Conservation (phyloP, 768 basidiomycete genomes). For the Termitomyces sp. region DNA sequence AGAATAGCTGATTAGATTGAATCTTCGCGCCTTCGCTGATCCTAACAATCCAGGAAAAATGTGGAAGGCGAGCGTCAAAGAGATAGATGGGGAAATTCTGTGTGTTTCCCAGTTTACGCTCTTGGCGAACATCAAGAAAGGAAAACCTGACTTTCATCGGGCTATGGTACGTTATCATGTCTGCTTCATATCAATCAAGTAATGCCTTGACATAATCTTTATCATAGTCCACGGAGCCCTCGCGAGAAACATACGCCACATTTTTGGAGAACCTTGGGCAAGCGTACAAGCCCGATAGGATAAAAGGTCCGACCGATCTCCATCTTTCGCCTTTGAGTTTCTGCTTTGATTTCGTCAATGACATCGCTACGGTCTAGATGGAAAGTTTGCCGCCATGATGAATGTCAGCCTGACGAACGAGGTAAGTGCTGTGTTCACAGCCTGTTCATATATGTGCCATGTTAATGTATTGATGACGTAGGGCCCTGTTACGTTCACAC, state of each 20-base stretch:
- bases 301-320: constrained; percentile 55
- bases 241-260: constrained; percentile 62
- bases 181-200: not conserved
- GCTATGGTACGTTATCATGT: constrained; percentile 65
- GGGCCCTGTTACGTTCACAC: constrained; percentile 83
- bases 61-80: constrained; percentile 89
- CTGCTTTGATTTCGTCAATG: not conserved
- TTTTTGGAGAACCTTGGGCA: constrained; percentile 67
- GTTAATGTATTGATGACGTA: constrained; percentile 30
- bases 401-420: constrained; percentile 83
- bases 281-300: constrained; percentile 67
- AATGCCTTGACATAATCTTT: not conserved
- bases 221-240: constrained; percentile 57
- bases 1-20: constrained; percentile 41
- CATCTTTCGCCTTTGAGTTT: not conserved
- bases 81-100: constrained; percentile 84
- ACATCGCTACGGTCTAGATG: constrained; percentile 46
- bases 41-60: constrained; percentile 46
- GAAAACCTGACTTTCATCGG: constrained; percentile 89
- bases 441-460: constrained; percentile 31
- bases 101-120: constrained; percentile 96
- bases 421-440: constrained; percentile 33
- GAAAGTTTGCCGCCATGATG: constrained; percentile 98
- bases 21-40: constrained; percentile 70
- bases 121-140: constrained; percentile 81